Evolutionary conservation across 2,329 filamentous ascomycete species (phyloP).

Genomic region (Dactylellina sp.): DNA sequence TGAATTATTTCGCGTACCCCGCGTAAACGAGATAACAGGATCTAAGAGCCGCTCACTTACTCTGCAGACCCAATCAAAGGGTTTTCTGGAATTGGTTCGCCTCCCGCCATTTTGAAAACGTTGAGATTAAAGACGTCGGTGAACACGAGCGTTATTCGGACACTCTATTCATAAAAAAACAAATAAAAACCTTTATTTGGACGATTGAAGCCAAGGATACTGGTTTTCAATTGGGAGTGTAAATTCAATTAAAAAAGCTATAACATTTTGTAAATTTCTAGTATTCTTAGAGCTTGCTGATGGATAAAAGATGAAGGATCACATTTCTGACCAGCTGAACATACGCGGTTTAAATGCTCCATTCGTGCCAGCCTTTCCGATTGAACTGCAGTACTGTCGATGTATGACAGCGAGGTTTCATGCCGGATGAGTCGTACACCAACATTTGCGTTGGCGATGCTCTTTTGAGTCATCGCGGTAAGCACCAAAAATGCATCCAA

Average conservation of each 20-base stretch:
- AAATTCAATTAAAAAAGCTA: not conserved
- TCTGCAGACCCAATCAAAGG: constrained; percentile 41
- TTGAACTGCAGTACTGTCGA: constrained; percentile 10
- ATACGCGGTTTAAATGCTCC: constrained; percentile 25
- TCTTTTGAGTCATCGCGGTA: constrained; percentile 53
- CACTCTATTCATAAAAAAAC: constrained; percentile 5
- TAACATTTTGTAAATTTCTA: constrained; percentile 23
- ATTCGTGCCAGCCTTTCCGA: constrained; percentile 25
- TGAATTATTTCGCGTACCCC: constrained; percentile 5
- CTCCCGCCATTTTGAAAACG: constrained; percentile 37
- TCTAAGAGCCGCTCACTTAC: constrained; percentile 24
- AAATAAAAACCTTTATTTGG: not conserved
- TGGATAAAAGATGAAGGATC: constrained; percentile 29
- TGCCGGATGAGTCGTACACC: constrained; percentile 35
- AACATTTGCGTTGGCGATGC: constrained; percentile 40
- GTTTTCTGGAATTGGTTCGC: constrained; percentile 52
- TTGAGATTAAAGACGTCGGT: constrained; percentile 11
- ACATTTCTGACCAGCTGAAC: constrained; percentile 8
- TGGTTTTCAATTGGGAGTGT: constrained; percentile 20
- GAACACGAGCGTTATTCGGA: not conserved
- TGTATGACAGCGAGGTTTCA: constrained; percentile 14
- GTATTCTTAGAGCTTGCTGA: constrained; percentile 6
- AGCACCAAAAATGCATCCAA: constrained; percentile 40
- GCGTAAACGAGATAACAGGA: not conserved
- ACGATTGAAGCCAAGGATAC: not conserved